These are phyloP conservation scores for Boletus insuetus DNA, from an alignment of 768 basidiomycete genomes.

Conservation along the genomic window DNA sequence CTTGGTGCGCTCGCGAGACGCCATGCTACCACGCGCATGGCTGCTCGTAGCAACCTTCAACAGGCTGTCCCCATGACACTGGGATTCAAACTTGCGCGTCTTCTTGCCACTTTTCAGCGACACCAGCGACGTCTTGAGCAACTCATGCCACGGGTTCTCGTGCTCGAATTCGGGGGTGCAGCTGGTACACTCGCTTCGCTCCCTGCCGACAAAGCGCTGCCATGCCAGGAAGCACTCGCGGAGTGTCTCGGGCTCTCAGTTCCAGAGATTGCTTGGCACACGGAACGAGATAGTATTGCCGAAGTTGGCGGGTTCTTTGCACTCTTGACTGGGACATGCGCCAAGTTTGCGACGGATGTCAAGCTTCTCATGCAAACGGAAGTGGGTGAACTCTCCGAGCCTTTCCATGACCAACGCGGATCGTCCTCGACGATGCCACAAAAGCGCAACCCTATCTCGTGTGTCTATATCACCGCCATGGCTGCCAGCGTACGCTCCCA, in stretches of 20 bases:
- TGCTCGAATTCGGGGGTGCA: conserved; percentile 45
- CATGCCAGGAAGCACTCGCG: conserved; percentile 26
- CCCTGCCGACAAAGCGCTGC: conserved; percentile 32
- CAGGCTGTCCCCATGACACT: conserved; percentile 48
- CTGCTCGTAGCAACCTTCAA: conserved; percentile 46
- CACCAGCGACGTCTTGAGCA: conserved; percentile 38
- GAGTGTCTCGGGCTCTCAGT: conserved; percentile 15
- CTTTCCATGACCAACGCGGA: conserved; percentile 41
- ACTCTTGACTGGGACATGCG: conserved; percentile 43
- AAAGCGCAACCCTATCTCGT: conserved; percentile 47
- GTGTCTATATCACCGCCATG: conserved; percentile 45
- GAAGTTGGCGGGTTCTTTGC: conserved; percentile 45
- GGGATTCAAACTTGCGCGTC: conserved; percentile 46
- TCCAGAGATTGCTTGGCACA: conserved; percentile 36
- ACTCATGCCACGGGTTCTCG: conserved; percentile 37
- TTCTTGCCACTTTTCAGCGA: conserved; percentile 42
- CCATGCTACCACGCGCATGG: conserved; percentile 42
- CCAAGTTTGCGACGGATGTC: conserved; percentile 44
- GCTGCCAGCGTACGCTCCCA: conserved; percentile 41
- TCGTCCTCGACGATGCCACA: conserved; percentile 52
- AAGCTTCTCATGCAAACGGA: conserved; percentile 50
- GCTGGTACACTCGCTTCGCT: conserved; percentile 46
- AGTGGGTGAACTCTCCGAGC: conserved; percentile 44
- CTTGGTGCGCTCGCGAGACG: conserved; percentile 30
- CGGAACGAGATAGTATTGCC: conserved; percentile 43